Evolutionary conservation across 2,329 filamentous ascomycete species (phyloP), one percentile per base, ranked within the genome.

Genomic region (Calonectria crousiana): DNA sequence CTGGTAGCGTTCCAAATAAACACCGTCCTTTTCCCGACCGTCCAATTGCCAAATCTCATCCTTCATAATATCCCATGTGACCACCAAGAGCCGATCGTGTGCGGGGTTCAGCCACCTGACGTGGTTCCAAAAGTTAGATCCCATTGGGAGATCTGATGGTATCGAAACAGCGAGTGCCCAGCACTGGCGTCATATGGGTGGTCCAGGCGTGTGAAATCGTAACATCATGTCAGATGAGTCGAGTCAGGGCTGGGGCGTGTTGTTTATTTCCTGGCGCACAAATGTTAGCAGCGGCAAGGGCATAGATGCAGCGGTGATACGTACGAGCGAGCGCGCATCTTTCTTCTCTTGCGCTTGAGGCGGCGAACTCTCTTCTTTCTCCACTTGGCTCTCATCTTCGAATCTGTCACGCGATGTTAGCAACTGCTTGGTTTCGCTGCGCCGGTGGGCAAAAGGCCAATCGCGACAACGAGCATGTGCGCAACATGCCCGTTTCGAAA

Each of bases 261-360:
- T 86, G 89, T 91, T 93, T 93, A 93, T 89, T 93, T 93, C 88
- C 92, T 93, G 83, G 51, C 18, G 11, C 23, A 47, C 10, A 16
- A 74, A 81, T 34, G 89, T 83, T 87, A 86, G 72, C 62, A 23
- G 53, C 71, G 80, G 38, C 16, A 47, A 23, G 13, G 53, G 4
- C 14, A 20, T 14, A 14, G 18, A 1, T 26, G 26, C n/a, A 28
- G 1, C 6, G 41, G 28, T 53, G 44, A 28, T 62, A 90, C 95
- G 92, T 92, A 98, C 97, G 93, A 96, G 91, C 97, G 91, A 85
- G 96, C 97, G 88, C 97, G 93, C 90, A 97, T 98, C 96, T 99
- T 99, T 95, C 97, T 97, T 91, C 97, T 95, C 96, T 99, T 99
- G 88, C 96, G 94, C 94, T 98, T 98, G 89, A 99, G 95, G 89